These are phyloP conservation scores for Puccinia triticina DNA, from an alignment of 1,284 basidiomycete genomes.

Conservation along the genomic window DNA sequence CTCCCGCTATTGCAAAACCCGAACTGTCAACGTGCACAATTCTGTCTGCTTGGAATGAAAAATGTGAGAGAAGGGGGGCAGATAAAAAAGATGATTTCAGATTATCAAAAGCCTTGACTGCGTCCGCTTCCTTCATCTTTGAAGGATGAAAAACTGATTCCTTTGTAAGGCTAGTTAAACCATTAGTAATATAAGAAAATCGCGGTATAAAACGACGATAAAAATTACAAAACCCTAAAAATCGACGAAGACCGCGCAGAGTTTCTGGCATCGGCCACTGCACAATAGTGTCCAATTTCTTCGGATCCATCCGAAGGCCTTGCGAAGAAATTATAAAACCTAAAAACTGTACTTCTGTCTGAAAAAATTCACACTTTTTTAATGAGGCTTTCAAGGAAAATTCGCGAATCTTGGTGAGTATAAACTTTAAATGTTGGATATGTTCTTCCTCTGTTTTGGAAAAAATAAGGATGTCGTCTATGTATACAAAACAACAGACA, in stretches of 20 bases:
- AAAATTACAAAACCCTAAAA: constrained; percentile 31
- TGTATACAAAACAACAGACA: constrained; percentile 18
- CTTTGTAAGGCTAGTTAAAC: neutral
- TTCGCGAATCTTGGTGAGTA: constrained; percentile 3
- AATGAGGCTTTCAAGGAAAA: too few relatives aligned
- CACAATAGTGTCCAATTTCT: too few relatives aligned
- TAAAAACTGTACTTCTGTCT: too few relatives aligned
- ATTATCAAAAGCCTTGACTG: neutral
- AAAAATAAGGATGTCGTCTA: constrained; percentile 58
- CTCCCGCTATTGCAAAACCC: constrained; percentile 20
- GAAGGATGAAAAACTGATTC: neutral
- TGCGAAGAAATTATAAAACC: too few relatives aligned
- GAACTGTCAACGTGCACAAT: constrained; percentile 35
- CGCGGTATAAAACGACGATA: neutral
- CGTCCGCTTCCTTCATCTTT: neutral
- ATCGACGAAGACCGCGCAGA: neutral
- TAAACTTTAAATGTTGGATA: neutral
- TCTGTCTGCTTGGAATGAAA: constrained; percentile 14
- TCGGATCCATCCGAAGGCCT: too few relatives aligned
- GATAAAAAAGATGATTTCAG: neutral
- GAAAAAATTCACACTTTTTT: too few relatives aligned
- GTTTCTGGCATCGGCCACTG: constrained; percentile 5
- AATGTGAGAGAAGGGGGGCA: constrained; percentile 16
- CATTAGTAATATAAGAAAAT: neutral
- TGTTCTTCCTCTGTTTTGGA: constrained; percentile 61